Evolutionary conservation across 768 basidiomycete species (phyloP), one percentile per base, ranked within the genome.

Genomic region (Trametes cinnabarina): DNA sequence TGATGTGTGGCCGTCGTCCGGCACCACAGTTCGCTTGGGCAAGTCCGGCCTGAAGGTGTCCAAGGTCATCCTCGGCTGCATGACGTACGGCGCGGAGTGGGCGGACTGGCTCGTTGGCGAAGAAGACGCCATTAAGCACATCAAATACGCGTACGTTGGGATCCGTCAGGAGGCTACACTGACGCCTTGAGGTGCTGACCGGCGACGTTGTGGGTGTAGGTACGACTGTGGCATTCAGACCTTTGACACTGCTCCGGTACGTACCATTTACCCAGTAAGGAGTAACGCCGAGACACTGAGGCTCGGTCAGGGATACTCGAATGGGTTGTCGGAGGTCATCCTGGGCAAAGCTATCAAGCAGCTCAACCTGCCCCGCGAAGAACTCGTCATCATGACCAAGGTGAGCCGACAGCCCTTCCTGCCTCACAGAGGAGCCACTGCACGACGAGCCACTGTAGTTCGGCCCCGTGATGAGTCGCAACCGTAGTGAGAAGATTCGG

Each of bases 331-430:
- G 3, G 80, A 82, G 64, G 54, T 69, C 39, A 70, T 80, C 61
- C 69, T 80, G 22, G 79, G 80, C 4, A 76, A 78, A 22, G 79
- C 75, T 2, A 72, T 83, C 65, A 79, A 77, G 63, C 56, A 73
- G 62, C 67, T 74, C 44, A 55, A 73, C 20, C 69, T 77, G 28
- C 78, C 79, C 0, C 69, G 81, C 19, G 74, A 78, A 25, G 71
- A 77, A 51, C 65, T 79, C 26, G 77, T 80, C 26, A 71, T 81
- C 47, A 69, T 81, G 62, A 79, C 79, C 54, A 84, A 84, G 70
- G 73, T 76, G 17, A 39, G 15, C 37, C 5, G 11, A n/a, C 9
- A 39, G 5, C 1, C n/a, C n/a, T n/a, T n/a, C n/a, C n/a, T n/a
- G n/a, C n/a, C n/a, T n/a, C n/a, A n/a, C n/a, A n/a, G n/a, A n/a